Base-by-base conservation (phyloP, 176 grass and related monocot species). In the Bolboschoenus planiculmis region DNA sequence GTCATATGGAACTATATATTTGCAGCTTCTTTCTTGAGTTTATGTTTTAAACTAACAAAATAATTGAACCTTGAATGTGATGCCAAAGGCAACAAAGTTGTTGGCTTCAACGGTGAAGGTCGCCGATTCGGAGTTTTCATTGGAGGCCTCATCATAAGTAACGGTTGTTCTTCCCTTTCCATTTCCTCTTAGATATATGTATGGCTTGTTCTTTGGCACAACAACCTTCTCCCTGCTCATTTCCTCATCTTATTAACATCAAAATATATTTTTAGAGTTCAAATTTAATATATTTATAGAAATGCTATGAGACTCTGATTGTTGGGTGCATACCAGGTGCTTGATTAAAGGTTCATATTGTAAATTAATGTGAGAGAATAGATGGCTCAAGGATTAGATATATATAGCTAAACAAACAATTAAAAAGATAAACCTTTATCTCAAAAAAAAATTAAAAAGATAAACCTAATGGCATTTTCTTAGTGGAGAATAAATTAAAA, bases 121-220 rank as follows among this genome's bases (percentile, higher is more conserved):
- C 26, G 95, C 84, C 14, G 92, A 95, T 40, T 88, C 83, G 1
- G 86, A 85, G 55, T 91, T 98, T 81, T 88, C 83, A 0, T 20
- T 4, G 8, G 82, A 90, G 87, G 59, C 36, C 8, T 88, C 88
- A 36, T 94, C 84, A 83, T 88, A 90, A 1, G 75, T 31, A 76
- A 95, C 88, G 37, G 84, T 84, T 8, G 95, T 98, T 71, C 85
- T 85, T 75, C 95, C 92, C 39, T 87, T 98, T 42, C 92, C 90
- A 63, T 88, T 91, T 43, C 95, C 92, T 81, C 92, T 88, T 29
- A 95, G 71, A 60, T 90, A 98, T 87, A 98, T 95, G 65, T 90
- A 93, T 0, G 85, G 81, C 71, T 98, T 98, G 48, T 75, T 84
- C 84, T 91, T 51, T 18, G 87, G 92, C 60, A 98, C 91, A 53